These are phyloP conservation scores for Tetrahymena malaccensis DNA, from an alignment of 73 alveolate genomes.

Conservation along the genomic window DNA sequence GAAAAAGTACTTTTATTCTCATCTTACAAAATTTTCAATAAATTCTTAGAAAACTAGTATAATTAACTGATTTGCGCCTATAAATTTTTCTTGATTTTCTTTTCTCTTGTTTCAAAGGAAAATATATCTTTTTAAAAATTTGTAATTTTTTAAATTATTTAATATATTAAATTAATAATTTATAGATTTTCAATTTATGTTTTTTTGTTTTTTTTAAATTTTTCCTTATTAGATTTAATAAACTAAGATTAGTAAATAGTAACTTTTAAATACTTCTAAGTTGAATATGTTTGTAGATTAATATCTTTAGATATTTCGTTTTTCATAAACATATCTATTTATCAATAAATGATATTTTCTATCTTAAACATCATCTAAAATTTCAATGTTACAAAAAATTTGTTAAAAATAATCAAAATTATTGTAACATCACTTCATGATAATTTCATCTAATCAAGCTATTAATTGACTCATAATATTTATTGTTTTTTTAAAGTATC, in stretches of 20 bases:
- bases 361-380: no score
- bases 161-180: neutral
- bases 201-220: no score
- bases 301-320: neutral
- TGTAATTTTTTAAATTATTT: neutral
- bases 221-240: neutral
- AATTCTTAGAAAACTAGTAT: neutral
- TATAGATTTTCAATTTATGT: neutral
- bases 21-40: neutral
- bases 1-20: neutral
- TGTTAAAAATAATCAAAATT: no score
- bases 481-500: no score
- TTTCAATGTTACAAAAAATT: no score
- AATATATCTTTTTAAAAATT: neutral
- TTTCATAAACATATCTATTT: no score
- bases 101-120: neutral
- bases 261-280: neutral
- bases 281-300: neutral
- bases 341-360: neutral
- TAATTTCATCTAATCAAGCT: no score
- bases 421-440: no score
- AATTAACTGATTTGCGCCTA: neutral
- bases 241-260: neutral
- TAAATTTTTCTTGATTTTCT: neutral
- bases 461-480: no score